Conservation (phyloP, 2,329 filamentous ascomycete species). For the Aspergillus clavatus region DNA sequence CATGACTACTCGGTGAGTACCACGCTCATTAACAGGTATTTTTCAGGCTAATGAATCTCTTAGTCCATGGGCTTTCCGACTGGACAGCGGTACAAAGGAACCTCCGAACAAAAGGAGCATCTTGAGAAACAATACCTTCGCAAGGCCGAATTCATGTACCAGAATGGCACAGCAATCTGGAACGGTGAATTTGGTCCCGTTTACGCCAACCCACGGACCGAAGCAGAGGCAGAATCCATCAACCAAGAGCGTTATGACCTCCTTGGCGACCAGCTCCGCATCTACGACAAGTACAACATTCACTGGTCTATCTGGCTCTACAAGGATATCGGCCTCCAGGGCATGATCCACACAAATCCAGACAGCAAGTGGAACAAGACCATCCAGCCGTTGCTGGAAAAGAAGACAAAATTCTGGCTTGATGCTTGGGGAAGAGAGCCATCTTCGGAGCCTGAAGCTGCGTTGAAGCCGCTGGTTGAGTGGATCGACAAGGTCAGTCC, state of each 20-base stretch:
- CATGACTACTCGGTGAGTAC: constrained; percentile 39
- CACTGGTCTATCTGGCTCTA: constrained; percentile 59
- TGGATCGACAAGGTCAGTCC: constrained; percentile 44
- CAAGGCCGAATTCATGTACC: constrained; percentile 46
- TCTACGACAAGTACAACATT: constrained; percentile 50
- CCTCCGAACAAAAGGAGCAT: constrained; percentile 36
- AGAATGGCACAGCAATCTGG: constrained; percentile 44
- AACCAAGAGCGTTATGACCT: constrained; percentile 46
- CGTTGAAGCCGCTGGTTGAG: constrained; percentile 41
- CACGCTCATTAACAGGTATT: neutral
- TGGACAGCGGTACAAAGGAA: constrained; percentile 39
- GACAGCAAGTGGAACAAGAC: constrained; percentile 48
- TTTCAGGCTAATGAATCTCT: neutral
- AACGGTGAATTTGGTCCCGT: constrained; percentile 52
- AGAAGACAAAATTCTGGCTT: constrained; percentile 51
- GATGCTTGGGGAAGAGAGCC: constrained; percentile 52
- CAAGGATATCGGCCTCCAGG: constrained; percentile 55
- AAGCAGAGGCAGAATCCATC: constrained; percentile 33
- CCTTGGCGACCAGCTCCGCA: constrained; percentile 45
- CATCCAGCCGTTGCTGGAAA: constrained; percentile 50
- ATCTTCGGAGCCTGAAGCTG: constrained; percentile 42
- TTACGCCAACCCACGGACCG: constrained; percentile 28
- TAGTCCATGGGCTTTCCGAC: constrained; percentile 42
- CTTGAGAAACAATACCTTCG: constrained; percentile 43
- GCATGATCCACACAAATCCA: constrained; percentile 50